These are phyloP conservation scores for Zygosaccharomyces gambellarensis DNA, from an alignment of 805 yeast genomes.

Conservation along the genomic window DNA sequence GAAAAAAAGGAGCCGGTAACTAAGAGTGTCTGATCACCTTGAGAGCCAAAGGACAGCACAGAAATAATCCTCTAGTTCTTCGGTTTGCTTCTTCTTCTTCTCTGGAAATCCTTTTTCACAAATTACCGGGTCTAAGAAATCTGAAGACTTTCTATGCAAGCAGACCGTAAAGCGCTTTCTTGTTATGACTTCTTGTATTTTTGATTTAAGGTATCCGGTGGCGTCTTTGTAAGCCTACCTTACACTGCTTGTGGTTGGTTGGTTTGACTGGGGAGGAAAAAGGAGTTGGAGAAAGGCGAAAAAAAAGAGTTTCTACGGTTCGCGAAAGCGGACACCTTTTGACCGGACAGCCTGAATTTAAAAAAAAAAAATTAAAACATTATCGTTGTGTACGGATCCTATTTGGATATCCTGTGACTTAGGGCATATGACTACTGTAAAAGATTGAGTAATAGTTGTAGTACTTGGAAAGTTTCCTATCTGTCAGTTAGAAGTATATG, in stretches of 20 bases:
- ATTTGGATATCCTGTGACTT: not conserved
- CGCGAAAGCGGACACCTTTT: conserved; percentile 1
- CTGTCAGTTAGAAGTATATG: too few relatives aligned
- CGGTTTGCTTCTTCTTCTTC: not conserved
- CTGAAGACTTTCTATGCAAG: not conserved
- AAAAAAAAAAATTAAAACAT: not conserved
- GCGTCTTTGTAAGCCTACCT: conserved; percentile 3
- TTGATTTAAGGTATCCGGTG: conserved; percentile 3
- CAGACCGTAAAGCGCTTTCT: not conserved
- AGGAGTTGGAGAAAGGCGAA: not conserved
- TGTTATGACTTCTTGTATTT: not conserved
- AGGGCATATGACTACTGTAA: too few relatives aligned
- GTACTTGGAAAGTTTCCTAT: too few relatives aligned
- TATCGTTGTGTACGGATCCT: not conserved
- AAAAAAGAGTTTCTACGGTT: not conserved
- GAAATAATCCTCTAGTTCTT: not conserved
- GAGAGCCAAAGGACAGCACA: not conserved
- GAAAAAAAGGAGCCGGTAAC: not conserved
- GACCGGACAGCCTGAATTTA: not conserved
- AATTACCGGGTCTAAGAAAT: not conserved
- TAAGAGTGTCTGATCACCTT: conserved; percentile 1
- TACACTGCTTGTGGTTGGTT: conserved; percentile 1
- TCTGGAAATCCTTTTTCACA: not conserved
- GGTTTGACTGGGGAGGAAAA: not conserved
- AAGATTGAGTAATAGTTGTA: too few relatives aligned